Base-by-base conservation (phyloP, 2,329 filamentous ascomycete species). In the Drechslera avenae region DNA sequence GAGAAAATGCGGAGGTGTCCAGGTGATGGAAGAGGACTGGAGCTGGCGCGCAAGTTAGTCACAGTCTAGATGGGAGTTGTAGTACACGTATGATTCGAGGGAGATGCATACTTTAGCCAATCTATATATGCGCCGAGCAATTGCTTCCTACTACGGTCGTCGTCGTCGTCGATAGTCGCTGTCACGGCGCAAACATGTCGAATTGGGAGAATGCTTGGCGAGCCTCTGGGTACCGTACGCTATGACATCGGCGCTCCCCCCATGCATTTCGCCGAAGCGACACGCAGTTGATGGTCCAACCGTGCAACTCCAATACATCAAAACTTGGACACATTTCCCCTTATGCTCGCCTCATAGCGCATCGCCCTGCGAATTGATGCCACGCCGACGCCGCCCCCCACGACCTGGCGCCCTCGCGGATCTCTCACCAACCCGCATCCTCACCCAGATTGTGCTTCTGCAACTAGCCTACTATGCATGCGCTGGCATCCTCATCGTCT, bases 371-470 rank as follows among this genome's bases (percentile, higher is more conserved):
- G 42, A 46, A 57, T 52, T 71, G 62, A 83, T 83, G 80, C 73
- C 80, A 59, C 79, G 80, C 54, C 80, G 82, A 62, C 83, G 85
- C 62, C 82, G 83, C 48, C 84, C 83, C 57, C 84, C 84, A 59
- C 82, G 84, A 64, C 82, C 86, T 43, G 86, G 86, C 72, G 83
- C 85, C 51, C 81, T 87, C 60, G 81, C 82, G 44, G 85, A 88
- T 67, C 83, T 88, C 44, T 81, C 85, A 35, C 86, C 86, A 37
- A 77, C 85, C 52, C 84, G 84, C 66, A 88, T 89, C 72, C 73
- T 87, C 53, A 81, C 80, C 39, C 86, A 88, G 73, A 89, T 89
- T 64, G 56, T 84, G 50, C 66, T 86, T 34, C 79, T 89, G 5
- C 86, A 89, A 68, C 64, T 81, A 35, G 81, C 81, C 56, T 89